A percentile compares a stretch with the other conserved stretches of the same genome.
phyloP scores from a whole-genome alignment of 2,329 filamentous ascomycete species.

The Aspergillus udagawae region DNA sequence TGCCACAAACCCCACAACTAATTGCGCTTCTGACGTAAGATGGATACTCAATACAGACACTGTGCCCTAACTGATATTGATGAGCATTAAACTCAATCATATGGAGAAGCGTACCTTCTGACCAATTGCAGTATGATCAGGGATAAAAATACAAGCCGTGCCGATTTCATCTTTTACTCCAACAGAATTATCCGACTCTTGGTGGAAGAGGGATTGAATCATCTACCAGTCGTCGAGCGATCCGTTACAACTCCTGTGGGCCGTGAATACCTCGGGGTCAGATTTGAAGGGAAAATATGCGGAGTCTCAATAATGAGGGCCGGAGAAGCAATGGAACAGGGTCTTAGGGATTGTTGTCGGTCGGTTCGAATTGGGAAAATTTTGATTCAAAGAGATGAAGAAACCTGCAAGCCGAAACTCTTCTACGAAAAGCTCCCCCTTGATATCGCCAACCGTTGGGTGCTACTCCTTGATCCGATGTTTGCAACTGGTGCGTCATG shows the following conservation, averaged over 20 bases:
- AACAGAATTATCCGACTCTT: conserved; percentile 96
- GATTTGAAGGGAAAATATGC: conserved; percentile 97
- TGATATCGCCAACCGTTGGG: conserved; percentile 90
- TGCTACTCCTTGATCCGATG: conserved; percentile 95
- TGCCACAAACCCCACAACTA: conserved; percentile 91
- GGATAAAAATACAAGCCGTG: conserved; percentile 81
- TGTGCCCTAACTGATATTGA: conserved; percentile 1
- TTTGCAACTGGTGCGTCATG: conserved; percentile 74
- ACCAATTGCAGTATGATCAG: conserved; percentile 74
- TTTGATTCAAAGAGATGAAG: conserved; percentile 93
- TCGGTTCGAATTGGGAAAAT: conserved; percentile 99
- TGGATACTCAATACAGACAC: neutral
- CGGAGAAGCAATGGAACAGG: conserved; percentile 98
- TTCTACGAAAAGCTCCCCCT: conserved; percentile 98
- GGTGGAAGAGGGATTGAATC: conserved; percentile 95
- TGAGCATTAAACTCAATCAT: neutral
- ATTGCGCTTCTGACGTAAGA: conserved; percentile 96
- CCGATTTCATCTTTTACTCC: conserved; percentile 98
- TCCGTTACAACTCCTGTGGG: conserved; percentile 89
- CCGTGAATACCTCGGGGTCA: conserved; percentile 80
- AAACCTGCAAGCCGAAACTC: conserved; percentile 83
- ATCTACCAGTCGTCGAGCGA: conserved; percentile 85
- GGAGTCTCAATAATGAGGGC: conserved; percentile 98
- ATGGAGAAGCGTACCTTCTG: conserved; percentile 2
- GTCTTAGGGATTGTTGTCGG: conserved; percentile 89